Evolutionary conservation across 2,329 filamentous ascomycete genomes (phyloP).

Genomic region (Neobulgaria alba): DNA sequence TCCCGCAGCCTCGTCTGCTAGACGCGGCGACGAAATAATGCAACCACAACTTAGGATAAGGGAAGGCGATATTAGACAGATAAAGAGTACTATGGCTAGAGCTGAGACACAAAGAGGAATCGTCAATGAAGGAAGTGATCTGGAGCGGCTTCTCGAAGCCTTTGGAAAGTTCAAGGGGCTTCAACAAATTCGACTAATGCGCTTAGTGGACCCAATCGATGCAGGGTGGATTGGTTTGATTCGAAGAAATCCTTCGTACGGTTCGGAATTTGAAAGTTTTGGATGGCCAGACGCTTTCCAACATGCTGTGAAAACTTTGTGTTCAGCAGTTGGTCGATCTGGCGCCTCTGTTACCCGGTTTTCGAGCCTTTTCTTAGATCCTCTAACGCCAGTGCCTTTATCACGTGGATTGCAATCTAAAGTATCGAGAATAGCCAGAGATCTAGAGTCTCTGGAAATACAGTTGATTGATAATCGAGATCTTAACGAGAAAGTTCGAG

Average conservation of each 20-base stretch:
- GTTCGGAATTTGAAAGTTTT: conserved; percentile 29
- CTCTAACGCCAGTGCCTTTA: conserved; percentile 46
- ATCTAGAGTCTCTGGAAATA: conserved; percentile 53
- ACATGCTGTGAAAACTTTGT: conserved; percentile 50
- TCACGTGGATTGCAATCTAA: conserved; percentile 37
- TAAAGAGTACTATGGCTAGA: conserved; percentile 13
- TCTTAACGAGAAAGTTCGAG: conserved; percentile 47
- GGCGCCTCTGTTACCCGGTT: conserved; percentile 33
- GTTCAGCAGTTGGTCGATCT: conserved; percentile 46
- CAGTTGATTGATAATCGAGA: conserved; percentile 47
- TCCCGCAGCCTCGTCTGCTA: too few relatives aligned
- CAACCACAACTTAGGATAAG: not conserved
- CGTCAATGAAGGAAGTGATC: conserved; percentile 16
- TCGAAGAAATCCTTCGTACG: conserved; percentile 35
- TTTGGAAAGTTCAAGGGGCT: conserved; percentile 45
- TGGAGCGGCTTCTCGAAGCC: conserved; percentile 15
- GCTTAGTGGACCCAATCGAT: conserved; percentile 51
- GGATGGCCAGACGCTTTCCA: conserved; percentile 56
- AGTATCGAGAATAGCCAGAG: conserved; percentile 42
- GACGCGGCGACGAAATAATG: too few relatives aligned
- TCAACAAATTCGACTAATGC: conserved; percentile 56
- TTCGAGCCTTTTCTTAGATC: conserved; percentile 50
- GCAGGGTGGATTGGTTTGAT: conserved; percentile 44
- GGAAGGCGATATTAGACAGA: conserved; percentile 10
- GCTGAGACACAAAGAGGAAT: conserved; percentile 21